A percentile compares a stretch with the other conserved stretches of the same genome.
Evolutionary conservation across 1,139 yeast species (phyloP).

Genomic region (Pichia sp.): DNA sequence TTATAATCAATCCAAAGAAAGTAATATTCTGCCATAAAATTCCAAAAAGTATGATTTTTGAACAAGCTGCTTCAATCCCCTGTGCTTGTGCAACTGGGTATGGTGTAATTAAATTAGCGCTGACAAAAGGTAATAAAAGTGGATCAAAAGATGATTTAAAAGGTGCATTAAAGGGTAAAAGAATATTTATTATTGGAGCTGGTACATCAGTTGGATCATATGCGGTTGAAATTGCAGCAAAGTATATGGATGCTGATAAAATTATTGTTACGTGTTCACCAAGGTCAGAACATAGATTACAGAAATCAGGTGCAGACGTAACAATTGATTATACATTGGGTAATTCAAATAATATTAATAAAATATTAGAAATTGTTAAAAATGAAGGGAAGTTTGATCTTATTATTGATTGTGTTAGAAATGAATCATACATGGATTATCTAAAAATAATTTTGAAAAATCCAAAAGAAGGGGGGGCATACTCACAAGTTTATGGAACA

Average conservation of each 20-base stretch:
- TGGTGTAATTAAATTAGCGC: slow-evolving; percentile 17
- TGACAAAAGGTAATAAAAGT: slow-evolving; percentile 12
- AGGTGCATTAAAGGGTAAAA: slow-evolving; percentile 19
- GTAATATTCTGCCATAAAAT: slow-evolving; percentile 34
- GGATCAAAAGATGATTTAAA: slow-evolving; percentile 17
- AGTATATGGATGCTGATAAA: slow-evolving; percentile 35
- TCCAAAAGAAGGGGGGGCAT: slow-evolving; percentile 27
- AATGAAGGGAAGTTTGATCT: slow-evolving; percentile 38
- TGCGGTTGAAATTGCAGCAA: slow-evolving; percentile 52
- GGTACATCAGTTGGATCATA: slow-evolving; percentile 64
- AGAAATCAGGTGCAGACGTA: slow-evolving; percentile 19
- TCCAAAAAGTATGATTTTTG: slow-evolving; percentile 43
- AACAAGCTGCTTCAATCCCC: slow-evolving; percentile 57
- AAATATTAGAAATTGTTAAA: slow-evolving; percentile 31
- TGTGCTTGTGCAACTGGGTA: slow-evolving; percentile 36
- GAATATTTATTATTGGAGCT: slow-evolving; percentile 62
- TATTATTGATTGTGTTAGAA: slow-evolving; percentile 25
- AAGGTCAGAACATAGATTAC: slow-evolving; percentile 12
- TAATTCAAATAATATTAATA: slow-evolving; percentile 28
- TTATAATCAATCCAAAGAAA: slow-evolving; percentile 36
- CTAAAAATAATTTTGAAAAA: slow-evolving; percentile 16
- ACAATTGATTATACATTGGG: slow-evolving; percentile 24
- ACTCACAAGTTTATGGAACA: slow-evolving; percentile 33
- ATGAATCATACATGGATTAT: slow-evolving; percentile 14
- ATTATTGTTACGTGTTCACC: slow-evolving; percentile 41